These are phyloP conservation scores for Ascomycota sp. DNA, from an alignment of 2,329 filamentous ascomycete genomes.

Conservation along the genomic window DNA sequence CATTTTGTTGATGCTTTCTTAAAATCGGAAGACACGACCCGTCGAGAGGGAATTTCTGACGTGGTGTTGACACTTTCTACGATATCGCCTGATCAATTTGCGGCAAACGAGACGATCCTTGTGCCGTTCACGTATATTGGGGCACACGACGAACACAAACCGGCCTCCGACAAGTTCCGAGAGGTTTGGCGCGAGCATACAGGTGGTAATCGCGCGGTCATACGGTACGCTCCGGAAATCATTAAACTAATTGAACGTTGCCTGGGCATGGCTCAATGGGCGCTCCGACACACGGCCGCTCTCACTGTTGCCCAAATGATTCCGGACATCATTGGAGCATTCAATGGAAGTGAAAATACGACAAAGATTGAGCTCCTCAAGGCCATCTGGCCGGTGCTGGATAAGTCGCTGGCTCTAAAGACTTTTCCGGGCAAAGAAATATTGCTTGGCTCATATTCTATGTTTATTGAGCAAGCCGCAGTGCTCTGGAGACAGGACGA, in stretches of 20 bases:
- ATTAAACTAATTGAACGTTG: constrained; percentile 43
- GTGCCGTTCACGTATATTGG: constrained; percentile 78
- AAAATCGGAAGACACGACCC: constrained; percentile 53
- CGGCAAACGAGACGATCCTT: constrained; percentile 49
- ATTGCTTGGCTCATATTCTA: constrained; percentile 58
- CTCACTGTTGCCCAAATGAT: constrained; percentile 60
- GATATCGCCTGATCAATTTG: constrained; percentile 75
- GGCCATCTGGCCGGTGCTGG: constrained; percentile 62
- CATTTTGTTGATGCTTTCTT: constrained; percentile 56
- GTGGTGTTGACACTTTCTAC: constrained; percentile 70
- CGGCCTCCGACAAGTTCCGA: constrained; percentile 58
- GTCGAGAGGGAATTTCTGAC: constrained; percentile 59
- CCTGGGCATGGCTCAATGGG: constrained; percentile 69
- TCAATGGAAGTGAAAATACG: constrained; percentile 31
- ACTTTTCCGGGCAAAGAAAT: constrained; percentile 86
- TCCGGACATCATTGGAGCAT: constrained; percentile 39
- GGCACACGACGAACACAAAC: constrained; percentile 66
- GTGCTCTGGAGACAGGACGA: constrained; percentile 33
- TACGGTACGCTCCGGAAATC: constrained; percentile 73
- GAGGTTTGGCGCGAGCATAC: constrained; percentile 85
- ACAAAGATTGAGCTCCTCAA: constrained; percentile 41
- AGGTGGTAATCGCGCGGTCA: constrained; percentile 61
- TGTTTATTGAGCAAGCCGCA: constrained; percentile 48
- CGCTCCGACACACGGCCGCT: constrained; percentile 72
- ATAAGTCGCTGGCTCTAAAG: constrained; percentile 67